Percentiles rank a stretch among this genome's conserved stretches.
phyloP scores from a whole-genome alignment of 2,329 filamentous ascomycete genomes.

The Pestalotiopsis sp. region DNA sequence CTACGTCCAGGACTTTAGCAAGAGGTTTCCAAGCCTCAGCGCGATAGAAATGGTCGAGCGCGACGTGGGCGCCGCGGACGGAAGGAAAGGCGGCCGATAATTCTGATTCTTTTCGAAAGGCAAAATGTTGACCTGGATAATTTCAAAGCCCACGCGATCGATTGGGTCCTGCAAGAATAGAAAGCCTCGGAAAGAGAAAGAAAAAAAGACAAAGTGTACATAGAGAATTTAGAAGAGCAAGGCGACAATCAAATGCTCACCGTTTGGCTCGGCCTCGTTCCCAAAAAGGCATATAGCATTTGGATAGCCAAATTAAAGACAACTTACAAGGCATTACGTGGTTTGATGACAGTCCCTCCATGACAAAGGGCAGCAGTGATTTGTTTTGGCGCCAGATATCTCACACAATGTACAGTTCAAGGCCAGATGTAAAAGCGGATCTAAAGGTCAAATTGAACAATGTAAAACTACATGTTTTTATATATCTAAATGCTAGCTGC shows the following conservation, averaged over 20 bases:
- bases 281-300: background rate
- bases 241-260: background rate
- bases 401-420: background rate
- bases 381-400: too few relatives aligned
- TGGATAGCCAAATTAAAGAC: background rate
- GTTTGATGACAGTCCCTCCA: background rate
- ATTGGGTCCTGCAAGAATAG: background rate
- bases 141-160: background rate
- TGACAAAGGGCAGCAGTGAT: too few relatives aligned
- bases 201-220: background rate
- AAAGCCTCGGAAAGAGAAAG: background rate
- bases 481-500: slow-evolving; percentile 23
- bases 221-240: slow-evolving; percentile 10
- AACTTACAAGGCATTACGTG: background rate
- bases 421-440: background rate
- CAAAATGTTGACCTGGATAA: background rate
- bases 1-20: slow-evolving; percentile 73
- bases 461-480: background rate
- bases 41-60: slow-evolving; percentile 89
- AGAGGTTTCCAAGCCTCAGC: slow-evolving; percentile 82
- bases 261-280: background rate
- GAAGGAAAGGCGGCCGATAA: slow-evolving; percentile 20
- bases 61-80: slow-evolving; percentile 48
- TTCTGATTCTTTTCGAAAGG: background rate
- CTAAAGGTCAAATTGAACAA: background rate